A percentile compares a stretch with the other conserved stretches of the same genome.
phyloP scores from a whole-genome alignment of 1,139 yeast species.

The Arxiozyma bovina region DNA sequence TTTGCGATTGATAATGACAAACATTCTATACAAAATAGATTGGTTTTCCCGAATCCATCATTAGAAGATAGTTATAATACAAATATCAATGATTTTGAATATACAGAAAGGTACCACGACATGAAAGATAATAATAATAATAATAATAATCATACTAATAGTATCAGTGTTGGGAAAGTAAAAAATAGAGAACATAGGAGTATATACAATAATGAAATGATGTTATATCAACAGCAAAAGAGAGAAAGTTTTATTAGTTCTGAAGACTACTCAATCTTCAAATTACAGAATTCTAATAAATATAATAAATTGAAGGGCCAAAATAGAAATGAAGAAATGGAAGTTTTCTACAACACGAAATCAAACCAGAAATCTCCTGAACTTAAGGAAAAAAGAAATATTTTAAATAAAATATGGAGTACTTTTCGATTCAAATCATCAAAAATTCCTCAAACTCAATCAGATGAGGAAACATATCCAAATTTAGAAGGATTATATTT shows the following conservation, averaged over 20 bases:
- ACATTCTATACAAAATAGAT: background rate
- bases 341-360: background rate
- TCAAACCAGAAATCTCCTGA: background rate
- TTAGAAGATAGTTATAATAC: background rate
- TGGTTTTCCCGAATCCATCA: background rate
- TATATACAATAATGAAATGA: too few relatives aligned
- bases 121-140: too few relatives aligned
- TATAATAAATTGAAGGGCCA: background rate
- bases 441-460: background rate
- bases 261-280: background rate
- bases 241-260: conserved; percentile 1
- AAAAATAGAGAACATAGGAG: background rate
- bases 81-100: background rate
- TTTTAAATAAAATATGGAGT: background rate
- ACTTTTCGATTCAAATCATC: background rate
- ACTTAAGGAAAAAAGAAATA: background rate
- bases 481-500: background rate
- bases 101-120: background rate
- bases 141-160: background rate
- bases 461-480: background rate
- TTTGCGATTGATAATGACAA: background rate
- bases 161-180: too few relatives aligned
- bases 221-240: background rate
- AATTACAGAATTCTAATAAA: background rate
- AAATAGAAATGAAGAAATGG: background rate